Evolutionary conservation across 371 early-diverging fungal genomes (phyloP), one percentile per base, ranked within the genome.

Genomic region (Blakeslea trispora): DNA sequence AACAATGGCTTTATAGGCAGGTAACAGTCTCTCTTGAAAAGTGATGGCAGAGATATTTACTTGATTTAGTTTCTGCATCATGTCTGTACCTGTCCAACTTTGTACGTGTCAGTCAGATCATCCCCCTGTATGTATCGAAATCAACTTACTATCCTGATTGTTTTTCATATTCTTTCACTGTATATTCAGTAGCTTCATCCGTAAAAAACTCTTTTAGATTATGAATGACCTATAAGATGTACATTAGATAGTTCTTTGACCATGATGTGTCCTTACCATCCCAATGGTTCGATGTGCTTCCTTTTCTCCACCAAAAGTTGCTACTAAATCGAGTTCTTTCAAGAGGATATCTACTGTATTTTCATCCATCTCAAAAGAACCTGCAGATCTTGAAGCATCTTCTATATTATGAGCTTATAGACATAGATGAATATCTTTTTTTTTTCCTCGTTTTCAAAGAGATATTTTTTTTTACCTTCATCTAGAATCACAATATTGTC

Each of bases 401-500:
- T 84, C 84, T 24, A 84, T 80, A 50, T 84, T 84, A 63, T 78
- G 77, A 1, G 76, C 77, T 76, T 49, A 18, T 40, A 46, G 37
- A 35, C 19, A 37, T 10, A 37, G 14, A 14, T 37, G 2, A 37
- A 10, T 43, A 9, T 18, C 3, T 43, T 18, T 15, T 3, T 43
- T 43, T 18, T 43, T 18, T 15, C 9, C 18, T 22, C 17, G 11
- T 32, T 24, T 15, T 23, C 18, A 28, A 42, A 37, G 35, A n/a
- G 35, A 13, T 37, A 10, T 41, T n/a, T 31, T 21, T 37, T 84
- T 89, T 55, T 66, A 78, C 78, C 78, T 76, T 98, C 98, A 60
- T 98, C 98, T 34, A 98, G 68, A 32, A 98, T 93, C 4, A 98
- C 67, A 17, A 95, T 83, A 24, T 78, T 63, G 34, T 84, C 78